Percentiles rank a stretch among this genome's conserved stretches.
phyloP scores from a whole-genome alignment of 2,329 filamentous ascomycete genomes.

The Tricladium varicosporioides region DNA sequence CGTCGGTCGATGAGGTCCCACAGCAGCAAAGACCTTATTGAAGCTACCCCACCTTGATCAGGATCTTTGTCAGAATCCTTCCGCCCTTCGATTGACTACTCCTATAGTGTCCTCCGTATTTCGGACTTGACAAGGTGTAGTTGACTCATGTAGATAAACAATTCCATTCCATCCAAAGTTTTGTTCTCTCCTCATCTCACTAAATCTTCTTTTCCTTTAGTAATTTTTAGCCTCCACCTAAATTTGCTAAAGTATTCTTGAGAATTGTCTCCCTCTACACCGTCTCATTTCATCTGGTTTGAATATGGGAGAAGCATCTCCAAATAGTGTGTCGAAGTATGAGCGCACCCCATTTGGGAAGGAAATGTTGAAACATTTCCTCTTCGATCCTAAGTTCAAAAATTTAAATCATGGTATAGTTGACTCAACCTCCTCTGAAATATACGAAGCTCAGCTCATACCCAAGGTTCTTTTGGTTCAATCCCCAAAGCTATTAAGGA shows the following conservation, averaged over 20 bases:
- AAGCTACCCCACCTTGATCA: neutral
- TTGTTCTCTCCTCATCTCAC: neutral
- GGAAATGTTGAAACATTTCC: slow-evolving; percentile 36
- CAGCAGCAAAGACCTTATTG: too few species aligned
- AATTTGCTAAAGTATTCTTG: too few species aligned
- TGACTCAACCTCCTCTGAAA: neutral
- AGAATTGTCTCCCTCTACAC: too few species aligned
- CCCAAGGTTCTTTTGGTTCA: slow-evolving; percentile 71
- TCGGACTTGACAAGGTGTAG: too few species aligned
- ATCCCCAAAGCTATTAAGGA: slow-evolving; percentile 62
- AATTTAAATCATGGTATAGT: slow-evolving; percentile 38
- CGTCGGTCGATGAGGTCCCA: neutral
- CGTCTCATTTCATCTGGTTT: neutral
- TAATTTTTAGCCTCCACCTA: neutral
- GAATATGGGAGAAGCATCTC: slow-evolving; percentile 22
- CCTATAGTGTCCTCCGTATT: neutral
- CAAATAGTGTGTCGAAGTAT: slow-evolving; percentile 18
- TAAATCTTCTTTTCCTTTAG: neutral
- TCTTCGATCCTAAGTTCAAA: slow-evolving; percentile 32
- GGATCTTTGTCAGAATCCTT: neutral
- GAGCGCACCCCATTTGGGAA: slow-evolving; percentile 32
- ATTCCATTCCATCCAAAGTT: neutral
- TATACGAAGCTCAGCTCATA: neutral
- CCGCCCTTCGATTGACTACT: slow-evolving; percentile 1
- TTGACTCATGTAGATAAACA: too few species aligned